These are phyloP conservation scores for Penicillium nucicola DNA, from an alignment of 495 filamentous ascomycete species.

Conservation along the genomic window DNA sequence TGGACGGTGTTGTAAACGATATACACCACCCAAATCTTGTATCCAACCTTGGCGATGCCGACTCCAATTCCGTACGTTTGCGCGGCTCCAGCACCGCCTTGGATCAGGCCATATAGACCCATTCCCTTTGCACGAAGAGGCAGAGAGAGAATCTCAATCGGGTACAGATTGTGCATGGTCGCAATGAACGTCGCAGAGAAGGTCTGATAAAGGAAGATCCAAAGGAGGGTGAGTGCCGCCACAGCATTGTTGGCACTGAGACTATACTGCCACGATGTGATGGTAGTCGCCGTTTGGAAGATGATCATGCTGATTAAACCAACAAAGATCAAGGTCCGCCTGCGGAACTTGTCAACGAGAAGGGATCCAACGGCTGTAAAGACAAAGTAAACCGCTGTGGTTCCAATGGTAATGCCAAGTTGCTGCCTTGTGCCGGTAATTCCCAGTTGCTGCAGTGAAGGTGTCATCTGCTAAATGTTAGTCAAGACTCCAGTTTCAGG, in stretches of 20 bases:
- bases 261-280: conserved; percentile 39
- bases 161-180: conserved; percentile 46
- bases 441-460: conserved; percentile 33
- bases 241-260: conserved; percentile 16
- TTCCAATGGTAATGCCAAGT: conserved; percentile 37
- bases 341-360: conserved; percentile 36
- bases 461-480: conserved; percentile 29
- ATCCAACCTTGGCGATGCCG: conserved; percentile 38
- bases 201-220: conserved; percentile 42
- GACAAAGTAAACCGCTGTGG: conserved; percentile 37
- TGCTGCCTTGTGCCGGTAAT: conserved; percentile 25
- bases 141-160: conserved; percentile 36
- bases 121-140: conserved; percentile 42
- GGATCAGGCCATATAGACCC: conserved; percentile 39
- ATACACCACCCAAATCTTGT: conserved; percentile 45
- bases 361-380: conserved; percentile 36
- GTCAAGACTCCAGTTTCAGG: not conserved
- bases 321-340: conserved; percentile 36
- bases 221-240: conserved; percentile 35
- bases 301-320: conserved; percentile 35
- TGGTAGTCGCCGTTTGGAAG: conserved; percentile 37
- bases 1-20: conserved; percentile 42
- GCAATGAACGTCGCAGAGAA: conserved; percentile 37
- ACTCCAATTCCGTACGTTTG: conserved; percentile 41
- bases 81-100: conserved; percentile 36